phyloP scores from a whole-genome alignment of 129 eudicot genomes.

The Tagetes patula region DNA sequence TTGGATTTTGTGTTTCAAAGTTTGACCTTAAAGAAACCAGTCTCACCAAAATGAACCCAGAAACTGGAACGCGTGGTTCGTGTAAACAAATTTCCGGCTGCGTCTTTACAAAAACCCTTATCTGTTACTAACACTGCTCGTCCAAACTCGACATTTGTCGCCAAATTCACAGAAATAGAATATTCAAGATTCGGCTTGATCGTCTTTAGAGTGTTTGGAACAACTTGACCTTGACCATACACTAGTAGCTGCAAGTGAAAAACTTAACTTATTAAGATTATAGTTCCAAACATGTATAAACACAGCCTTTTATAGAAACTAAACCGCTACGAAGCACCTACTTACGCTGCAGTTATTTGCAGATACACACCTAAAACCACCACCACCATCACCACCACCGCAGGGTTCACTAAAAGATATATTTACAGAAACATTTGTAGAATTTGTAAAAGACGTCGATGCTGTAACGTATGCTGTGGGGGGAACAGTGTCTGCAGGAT shows the following conservation, averaged over 20 bases:
- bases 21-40: conserved; percentile 17
- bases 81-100: conserved; percentile 71
- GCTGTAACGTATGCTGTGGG: conserved; percentile 81
- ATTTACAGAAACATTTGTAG: conserved; percentile 55
- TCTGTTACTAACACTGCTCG: conserved; percentile 70
- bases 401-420: conserved; percentile 80
- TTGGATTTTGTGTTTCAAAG: not conserved
- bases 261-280: conserved; percentile 1
- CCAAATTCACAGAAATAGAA: conserved; percentile 54
- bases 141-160: conserved; percentile 57
- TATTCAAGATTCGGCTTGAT: conserved; percentile 63
- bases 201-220: conserved; percentile 55
- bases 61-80: conserved; percentile 58
- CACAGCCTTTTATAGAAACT: conserved; percentile 7
- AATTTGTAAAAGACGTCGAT: conserved; percentile 59
- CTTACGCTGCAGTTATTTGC: conserved; percentile 86
- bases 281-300: not conserved
- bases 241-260: conserved; percentile 66
- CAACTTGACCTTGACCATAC: conserved; percentile 76
- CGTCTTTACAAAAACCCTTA: conserved; percentile 67
- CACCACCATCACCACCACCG: conserved; percentile 20
- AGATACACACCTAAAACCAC: conserved; percentile 77
- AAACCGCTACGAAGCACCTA: conserved; percentile 35
- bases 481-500: conserved; percentile 68
- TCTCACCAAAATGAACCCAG: conserved; percentile 70